Evolutionary conservation across 768 basidiomycete genomes (phyloP).

Genomic region (Termitomyces sp.): DNA sequence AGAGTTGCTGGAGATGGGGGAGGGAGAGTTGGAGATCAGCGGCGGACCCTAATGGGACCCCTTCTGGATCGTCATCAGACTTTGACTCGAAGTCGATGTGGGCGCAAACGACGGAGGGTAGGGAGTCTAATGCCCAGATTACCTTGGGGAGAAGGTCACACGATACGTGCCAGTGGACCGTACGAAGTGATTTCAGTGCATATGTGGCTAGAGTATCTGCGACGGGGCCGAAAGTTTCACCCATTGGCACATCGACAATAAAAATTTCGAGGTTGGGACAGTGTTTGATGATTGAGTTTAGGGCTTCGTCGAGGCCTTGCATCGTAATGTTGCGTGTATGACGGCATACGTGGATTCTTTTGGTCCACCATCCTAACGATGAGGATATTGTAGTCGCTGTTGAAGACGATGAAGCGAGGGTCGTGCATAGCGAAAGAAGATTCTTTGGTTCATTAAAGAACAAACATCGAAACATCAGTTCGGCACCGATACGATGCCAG

Average conservation of each 20-base stretch:
- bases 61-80: conserved; percentile 25
- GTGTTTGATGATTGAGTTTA: conserved; percentile 53
- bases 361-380: conserved; percentile 65
- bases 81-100: conserved; percentile 47
- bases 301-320: conserved; percentile 44
- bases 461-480: conserved; percentile 64
- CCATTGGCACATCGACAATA: conserved; percentile 61
- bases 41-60: conserved; percentile 55
- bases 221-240: conserved; percentile 53
- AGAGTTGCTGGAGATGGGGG: conserved; percentile 55
- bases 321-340: conserved; percentile 38
- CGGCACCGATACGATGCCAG: conserved; percentile 57
- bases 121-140: conserved; percentile 65
- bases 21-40: conserved; percentile 48
- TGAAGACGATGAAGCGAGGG: conserved; percentile 41
- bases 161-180: conserved; percentile 26
- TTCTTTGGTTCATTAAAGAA: conserved; percentile 60
- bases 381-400: conserved; percentile 30
- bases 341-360: conserved; percentile 62
- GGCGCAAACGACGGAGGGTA: conserved; percentile 50
- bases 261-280: conserved; percentile 75
- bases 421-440: conserved; percentile 43
- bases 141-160: conserved; percentile 21
- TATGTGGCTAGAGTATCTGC: conserved; percentile 55
- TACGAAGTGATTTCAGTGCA: conserved; percentile 46